Evolutionary conservation across 192 early-diverging fungal genomes (phyloP).

Genomic region (Coemansia sp.): DNA sequence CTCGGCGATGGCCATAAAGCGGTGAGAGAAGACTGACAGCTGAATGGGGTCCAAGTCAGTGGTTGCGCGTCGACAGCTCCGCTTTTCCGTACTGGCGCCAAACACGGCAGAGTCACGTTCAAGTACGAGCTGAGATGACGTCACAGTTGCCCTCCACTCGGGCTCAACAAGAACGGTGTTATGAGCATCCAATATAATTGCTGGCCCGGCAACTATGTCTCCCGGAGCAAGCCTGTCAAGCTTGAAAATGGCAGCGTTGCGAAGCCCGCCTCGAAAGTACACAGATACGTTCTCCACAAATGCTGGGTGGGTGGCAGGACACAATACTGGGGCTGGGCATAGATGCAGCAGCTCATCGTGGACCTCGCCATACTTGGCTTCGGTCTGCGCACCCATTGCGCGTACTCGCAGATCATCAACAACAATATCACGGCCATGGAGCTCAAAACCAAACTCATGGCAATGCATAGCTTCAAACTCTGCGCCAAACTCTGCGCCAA

Average conservation of each 20-base stretch:
- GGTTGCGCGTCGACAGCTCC: slow-evolving; percentile 2
- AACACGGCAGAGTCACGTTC: slow-evolving; percentile 2
- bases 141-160: slow-evolving; percentile 71
- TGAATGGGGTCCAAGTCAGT: slow-evolving; percentile 83
- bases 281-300: slow-evolving; percentile 55
- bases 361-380: slow-evolving; percentile 29
- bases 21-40: slow-evolving; percentile 88
- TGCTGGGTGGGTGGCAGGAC: slow-evolving; percentile 13
- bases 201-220: slow-evolving; percentile 73
- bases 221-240: slow-evolving; percentile 66
- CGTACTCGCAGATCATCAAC: slow-evolving; percentile 94
- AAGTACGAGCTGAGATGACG: slow-evolving; percentile 62
- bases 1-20: slow-evolving; percentile 98
- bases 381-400: slow-evolving; percentile 61
- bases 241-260: slow-evolving; percentile 68
- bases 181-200: slow-evolving; percentile 87
- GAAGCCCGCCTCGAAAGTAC: slow-evolving; percentile 79
- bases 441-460: slow-evolving; percentile 94
- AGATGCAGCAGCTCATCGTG: slow-evolving; percentile 54
- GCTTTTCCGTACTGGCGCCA: background rate
- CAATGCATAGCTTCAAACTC: slow-evolving; percentile 76
- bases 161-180: slow-evolving; percentile 88
- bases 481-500: slow-evolving; percentile 54
- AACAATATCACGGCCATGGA: slow-evolving; percentile 75
- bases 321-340: background rate